These are phyloP conservation scores for Trichoderma orchidacearum DNA, from an alignment of 495 filamentous ascomycete species.

Conservation along the genomic window DNA sequence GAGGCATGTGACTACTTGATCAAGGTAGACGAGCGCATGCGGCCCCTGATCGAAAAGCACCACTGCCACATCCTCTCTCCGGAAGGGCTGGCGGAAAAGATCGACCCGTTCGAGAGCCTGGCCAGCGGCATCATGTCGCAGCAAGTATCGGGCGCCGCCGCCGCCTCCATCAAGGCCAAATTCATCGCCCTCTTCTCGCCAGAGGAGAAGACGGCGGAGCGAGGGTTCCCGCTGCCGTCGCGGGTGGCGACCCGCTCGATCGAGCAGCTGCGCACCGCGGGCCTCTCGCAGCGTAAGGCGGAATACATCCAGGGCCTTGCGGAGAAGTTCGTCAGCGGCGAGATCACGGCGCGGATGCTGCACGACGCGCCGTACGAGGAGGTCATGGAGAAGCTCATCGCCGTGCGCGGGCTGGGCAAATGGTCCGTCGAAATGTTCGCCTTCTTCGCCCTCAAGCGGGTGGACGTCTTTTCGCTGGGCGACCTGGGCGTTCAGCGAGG, in stretches of 20 bases:
- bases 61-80: constrained; percentile 69
- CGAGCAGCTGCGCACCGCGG: constrained; percentile 60
- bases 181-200: constrained; percentile 65
- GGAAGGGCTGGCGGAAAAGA: constrained; percentile 63
- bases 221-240: constrained; percentile 59
- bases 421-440: constrained; percentile 99
- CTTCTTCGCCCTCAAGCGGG: constrained; percentile 77
- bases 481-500: constrained; percentile 93
- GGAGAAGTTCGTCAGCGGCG: constrained; percentile 60
- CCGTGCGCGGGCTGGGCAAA: constrained; percentile 71
- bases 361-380: constrained; percentile 72
- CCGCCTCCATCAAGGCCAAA: constrained; percentile 70
- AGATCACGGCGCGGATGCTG: constrained; percentile 62
- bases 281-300: constrained; percentile 82
- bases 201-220: constrained; percentile 4
- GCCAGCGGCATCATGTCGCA: constrained; percentile 84
- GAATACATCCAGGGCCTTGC: constrained; percentile 85
- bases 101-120: constrained; percentile 80
- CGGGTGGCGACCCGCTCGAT: constrained; percentile 50
- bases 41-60: constrained; percentile 57
- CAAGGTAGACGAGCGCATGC: constrained; percentile 58
- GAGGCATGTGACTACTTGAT: constrained; percentile 70
- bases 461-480: constrained; percentile 86
- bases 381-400: constrained; percentile 64
- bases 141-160: constrained; percentile 88